Base-by-base conservation (phyloP, 768 basidiomycete species). In the Tricholoma sp. region DNA sequence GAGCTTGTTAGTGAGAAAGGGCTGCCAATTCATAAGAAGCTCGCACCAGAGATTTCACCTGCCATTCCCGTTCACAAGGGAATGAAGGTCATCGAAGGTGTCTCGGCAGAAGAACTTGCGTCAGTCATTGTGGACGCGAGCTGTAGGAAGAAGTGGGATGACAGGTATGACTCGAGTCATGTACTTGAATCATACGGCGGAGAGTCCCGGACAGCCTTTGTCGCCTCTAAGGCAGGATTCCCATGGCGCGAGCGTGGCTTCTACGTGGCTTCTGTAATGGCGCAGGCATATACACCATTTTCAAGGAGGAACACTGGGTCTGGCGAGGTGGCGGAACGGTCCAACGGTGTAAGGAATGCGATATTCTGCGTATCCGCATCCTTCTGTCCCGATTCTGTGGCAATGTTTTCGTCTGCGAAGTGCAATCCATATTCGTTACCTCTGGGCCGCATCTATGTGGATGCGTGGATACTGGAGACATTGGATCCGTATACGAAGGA, bases 401-500 rank as follows among this genome's bases (percentile, higher is more conserved):
- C 76, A 12, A 65, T 72, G 1, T 91, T 90, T 65, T 76, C 80
- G 18, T 44, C 79, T 1, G 66, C 71, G 6, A 93, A 91, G 66
- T 88, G 90, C 69, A 98, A 98, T 68, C 76, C 91, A 0, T 81
- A 83, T 52, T 64, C 56, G 1, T 78, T 92, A 8, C 91, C 92
- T 0, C 76, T 91, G 13, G 96, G 94, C 2, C 83, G 89, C 12
- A 76, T 93, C 33, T 86, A 90, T 61, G 73, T 99, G 6, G 94
- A 98, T 64, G 96, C 90, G 2, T 99, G 97, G 97, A 85, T 96
- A 32, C 72, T 97, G 63, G 94, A 99, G 74, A 98, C 96, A 3
- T 80, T 98, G 48, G 96, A 98, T 66, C 94, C 95, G 0, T 98
- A 98, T 57, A 89, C 92, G 20, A 87, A 86, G 58, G 94, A 96